A percentile compares a stretch with the other conserved stretches of the same genome.
Evolutionary conservation across 345 rosid genomes (phyloP).

Genomic region (Reutealis trisperma): DNA sequence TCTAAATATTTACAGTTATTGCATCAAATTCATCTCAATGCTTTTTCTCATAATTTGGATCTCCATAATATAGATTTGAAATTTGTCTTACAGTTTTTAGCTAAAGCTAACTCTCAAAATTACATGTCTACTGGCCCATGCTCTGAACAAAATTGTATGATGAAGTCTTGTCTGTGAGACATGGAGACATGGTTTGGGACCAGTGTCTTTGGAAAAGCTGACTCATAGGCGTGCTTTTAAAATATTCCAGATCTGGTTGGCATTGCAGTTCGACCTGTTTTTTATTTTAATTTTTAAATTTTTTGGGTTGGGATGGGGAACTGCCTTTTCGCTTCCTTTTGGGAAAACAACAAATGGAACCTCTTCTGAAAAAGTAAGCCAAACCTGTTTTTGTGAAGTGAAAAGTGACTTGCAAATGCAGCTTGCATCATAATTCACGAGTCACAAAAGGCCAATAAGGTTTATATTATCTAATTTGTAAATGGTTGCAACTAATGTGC

Average conservation of each 20-base stretch:
- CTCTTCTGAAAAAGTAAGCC: background rate
- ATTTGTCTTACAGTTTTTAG: slow-evolving; percentile 1
- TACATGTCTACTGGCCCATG: slow-evolving; percentile 35
- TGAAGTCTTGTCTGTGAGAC: slow-evolving; percentile 25
- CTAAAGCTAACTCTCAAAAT: slow-evolving; percentile 12
- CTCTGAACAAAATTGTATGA: slow-evolving; percentile 18
- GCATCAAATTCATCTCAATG: background rate
- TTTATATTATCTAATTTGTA: slow-evolving; percentile 13
- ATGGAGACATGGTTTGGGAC: slow-evolving; percentile 22
- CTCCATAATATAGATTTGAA: background rate
- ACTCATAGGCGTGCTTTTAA: slow-evolving; percentile 3
- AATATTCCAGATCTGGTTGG: background rate
- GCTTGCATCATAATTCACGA: background rate
- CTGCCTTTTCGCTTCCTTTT: background rate
- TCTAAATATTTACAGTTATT: background rate
- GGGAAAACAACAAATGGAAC: background rate
- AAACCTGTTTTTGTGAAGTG: background rate
- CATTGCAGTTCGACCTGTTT: background rate
- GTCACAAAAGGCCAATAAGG: background rate
- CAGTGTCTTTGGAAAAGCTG: slow-evolving; percentile 19
- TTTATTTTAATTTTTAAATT: background rate
- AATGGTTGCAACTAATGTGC: background rate
- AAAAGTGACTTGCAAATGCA: background rate
- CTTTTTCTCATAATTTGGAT: background rate
- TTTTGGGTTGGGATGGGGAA: background rate